Conservation (phyloP, 257 asterid species). For the Gardenia jasminoides region DNA sequence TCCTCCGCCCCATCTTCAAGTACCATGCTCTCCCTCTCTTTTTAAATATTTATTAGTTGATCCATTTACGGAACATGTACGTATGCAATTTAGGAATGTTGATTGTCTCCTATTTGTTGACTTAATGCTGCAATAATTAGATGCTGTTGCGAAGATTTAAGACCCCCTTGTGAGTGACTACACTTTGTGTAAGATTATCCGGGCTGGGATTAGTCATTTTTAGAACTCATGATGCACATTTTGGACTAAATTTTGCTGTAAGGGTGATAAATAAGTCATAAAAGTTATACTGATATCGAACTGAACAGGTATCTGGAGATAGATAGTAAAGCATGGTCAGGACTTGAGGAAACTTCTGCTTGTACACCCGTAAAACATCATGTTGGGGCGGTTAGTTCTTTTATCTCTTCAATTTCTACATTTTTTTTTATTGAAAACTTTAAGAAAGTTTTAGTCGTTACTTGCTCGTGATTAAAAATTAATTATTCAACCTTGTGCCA, state of each 20-base stretch:
- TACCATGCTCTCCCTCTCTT: conserved; percentile 15
- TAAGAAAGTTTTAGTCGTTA: neutral
- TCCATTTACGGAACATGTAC: too few species aligned
- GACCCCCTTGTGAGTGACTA: neutral
- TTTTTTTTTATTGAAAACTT: neutral
- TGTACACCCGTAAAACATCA: conserved; percentile 59
- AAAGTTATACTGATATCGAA: neutral
- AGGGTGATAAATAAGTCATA: neutral
- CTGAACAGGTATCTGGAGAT: conserved; percentile 59
- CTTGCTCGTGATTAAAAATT: neutral
- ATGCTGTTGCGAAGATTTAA: neutral
- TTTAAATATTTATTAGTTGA: neutral
- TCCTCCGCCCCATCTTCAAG: conserved; percentile 83
- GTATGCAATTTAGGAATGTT: neutral
- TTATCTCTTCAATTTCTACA: neutral
- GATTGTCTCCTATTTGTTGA: neutral
- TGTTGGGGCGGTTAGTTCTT: conserved; percentile 74
- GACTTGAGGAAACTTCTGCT: conserved; percentile 76
- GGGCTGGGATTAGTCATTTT: neutral
- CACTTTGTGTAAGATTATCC: too few species aligned
- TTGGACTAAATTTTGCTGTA: neutral
- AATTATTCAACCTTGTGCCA: neutral
- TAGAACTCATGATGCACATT: neutral
- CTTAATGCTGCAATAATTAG: neutral
- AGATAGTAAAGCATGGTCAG: conserved; percentile 70